These are phyloP conservation scores for Nectriaceae sp. DNA, from an alignment of 2,329 filamentous ascomycete genomes.

Conservation along the genomic window DNA sequence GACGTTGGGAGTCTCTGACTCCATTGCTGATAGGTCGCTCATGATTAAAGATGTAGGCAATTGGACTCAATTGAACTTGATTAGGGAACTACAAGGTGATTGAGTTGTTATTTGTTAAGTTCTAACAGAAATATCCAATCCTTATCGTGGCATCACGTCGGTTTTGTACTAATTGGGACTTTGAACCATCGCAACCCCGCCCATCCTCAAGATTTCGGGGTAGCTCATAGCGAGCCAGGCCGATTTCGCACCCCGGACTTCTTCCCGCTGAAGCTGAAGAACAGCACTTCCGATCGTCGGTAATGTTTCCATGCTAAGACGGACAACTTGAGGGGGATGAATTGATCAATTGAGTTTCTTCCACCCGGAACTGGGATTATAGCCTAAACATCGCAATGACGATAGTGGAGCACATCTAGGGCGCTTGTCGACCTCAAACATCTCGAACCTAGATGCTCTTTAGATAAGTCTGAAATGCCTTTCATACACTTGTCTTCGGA, in stretches of 20 bases:
- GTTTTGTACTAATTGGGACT: background rate
- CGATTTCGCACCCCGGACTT: background rate
- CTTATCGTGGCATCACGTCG: background rate
- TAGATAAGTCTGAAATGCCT: no score
- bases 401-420: no score
- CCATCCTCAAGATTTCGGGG: background rate
- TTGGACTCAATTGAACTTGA: background rate
- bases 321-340: no score
- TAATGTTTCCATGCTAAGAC: no score
- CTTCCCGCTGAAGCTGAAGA: no score
- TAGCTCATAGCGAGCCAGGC: background rate
- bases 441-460: no score
- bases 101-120: background rate
- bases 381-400: no score
- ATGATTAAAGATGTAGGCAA: constrained; percentile 10
- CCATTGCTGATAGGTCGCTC: constrained; percentile 30
- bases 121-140: background rate
- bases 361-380: no score
- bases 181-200: background rate
- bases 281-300: no score
- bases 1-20: constrained; percentile 28
- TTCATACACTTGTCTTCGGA: no score
- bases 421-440: no score
- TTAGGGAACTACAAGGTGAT: background rate
- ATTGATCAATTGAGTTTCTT: no score